Percentiles rank a stretch among this genome's conserved stretches.
Conservation (phyloP, 108 stramenopile species). For the Chaetoceros muelleri region DNA sequence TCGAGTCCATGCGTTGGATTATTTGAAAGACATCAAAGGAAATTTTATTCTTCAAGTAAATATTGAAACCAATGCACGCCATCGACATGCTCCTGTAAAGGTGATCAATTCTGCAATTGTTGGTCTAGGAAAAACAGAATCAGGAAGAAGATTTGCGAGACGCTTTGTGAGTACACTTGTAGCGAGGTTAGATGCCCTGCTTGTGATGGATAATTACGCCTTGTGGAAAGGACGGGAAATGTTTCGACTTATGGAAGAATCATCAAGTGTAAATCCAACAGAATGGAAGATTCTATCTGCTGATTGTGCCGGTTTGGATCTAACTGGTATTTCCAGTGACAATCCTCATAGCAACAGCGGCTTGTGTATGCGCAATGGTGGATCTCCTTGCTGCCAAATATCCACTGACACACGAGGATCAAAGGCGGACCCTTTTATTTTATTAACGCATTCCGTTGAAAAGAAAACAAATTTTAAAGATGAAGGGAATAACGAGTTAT, state of each 20-base stretch:
- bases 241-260: background rate
- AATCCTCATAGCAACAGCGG: background rate
- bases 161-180: background rate
- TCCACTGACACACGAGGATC: background rate
- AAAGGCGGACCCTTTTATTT: background rate
- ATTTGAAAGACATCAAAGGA: too few relatives aligned
- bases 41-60: too few relatives aligned
- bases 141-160: background rate
- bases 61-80: too few relatives aligned
- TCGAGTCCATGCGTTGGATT: too few relatives aligned
- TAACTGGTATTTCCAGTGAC: background rate
- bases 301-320: background rate
- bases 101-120: background rate
- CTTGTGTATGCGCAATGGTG: background rate
- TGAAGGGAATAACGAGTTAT: too few relatives aligned
- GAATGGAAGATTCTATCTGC: background rate
- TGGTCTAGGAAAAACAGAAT: background rate
- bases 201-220: background rate
- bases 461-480: background rate
- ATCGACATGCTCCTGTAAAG: too few relatives aligned
- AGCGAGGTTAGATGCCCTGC: background rate
- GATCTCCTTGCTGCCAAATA: background rate
- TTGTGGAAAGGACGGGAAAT: background rate
- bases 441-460: background rate
- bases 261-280: background rate